Conservation (phyloP, 805 yeast species). For the Zygotorulaspora florentina region DNA sequence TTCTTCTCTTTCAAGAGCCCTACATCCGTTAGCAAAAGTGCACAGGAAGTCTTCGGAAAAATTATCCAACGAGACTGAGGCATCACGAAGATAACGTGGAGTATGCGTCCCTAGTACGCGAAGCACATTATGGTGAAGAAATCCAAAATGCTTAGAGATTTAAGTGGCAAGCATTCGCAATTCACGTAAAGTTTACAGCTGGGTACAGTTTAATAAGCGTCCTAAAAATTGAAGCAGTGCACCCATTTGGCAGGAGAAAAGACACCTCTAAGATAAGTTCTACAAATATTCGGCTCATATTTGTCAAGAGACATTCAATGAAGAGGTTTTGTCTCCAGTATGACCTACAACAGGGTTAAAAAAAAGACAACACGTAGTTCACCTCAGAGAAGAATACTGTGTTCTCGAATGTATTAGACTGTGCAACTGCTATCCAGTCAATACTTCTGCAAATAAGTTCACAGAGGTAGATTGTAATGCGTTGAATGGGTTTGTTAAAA, state of each 20-base stretch:
- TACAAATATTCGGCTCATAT: slow-evolving; percentile 40
- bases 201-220: slow-evolving; percentile 4
- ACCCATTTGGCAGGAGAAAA: slow-evolving; percentile 41
- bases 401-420: slow-evolving; percentile 40
- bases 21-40: too few relatives aligned
- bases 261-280: slow-evolving; percentile 33
- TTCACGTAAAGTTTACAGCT: slow-evolving; percentile 29
- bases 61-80: too few relatives aligned
- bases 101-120: too few relatives aligned
- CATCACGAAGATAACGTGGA: too few relatives aligned
- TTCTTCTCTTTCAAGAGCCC: too few relatives aligned
- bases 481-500: slow-evolving; percentile 34
- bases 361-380: slow-evolving; percentile 37
- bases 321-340: slow-evolving; percentile 43
- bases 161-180: slow-evolving; percentile 36
- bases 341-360: slow-evolving; percentile 42
- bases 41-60: too few relatives aligned
- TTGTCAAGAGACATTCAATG: slow-evolving; percentile 32
- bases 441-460: slow-evolving; percentile 38
- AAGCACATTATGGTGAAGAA: slow-evolving; percentile 37
- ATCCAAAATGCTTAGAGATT: slow-evolving; percentile 26
- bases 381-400: slow-evolving; percentile 42
- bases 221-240: slow-evolving; percentile 29
- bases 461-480: slow-evolving; percentile 30
- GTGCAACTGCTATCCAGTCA: slow-evolving; percentile 42